Evolutionary conservation across 495 filamentous ascomycete species (phyloP), one percentile per base, ranked within the genome.

Genomic region (Neurospora africana): DNA sequence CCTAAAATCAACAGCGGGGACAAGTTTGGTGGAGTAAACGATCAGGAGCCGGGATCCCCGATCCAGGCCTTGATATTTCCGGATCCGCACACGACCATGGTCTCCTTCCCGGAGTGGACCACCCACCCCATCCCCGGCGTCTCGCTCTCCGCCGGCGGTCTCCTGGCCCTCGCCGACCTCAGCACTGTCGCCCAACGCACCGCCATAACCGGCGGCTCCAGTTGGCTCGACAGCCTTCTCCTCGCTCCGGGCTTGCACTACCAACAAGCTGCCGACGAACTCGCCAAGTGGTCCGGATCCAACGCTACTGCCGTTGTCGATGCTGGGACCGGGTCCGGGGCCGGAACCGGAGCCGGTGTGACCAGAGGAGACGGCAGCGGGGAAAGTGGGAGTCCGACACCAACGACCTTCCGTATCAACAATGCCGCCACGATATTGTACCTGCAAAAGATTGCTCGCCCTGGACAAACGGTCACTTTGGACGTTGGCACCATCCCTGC

Each of bases 181-280:
- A 77, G 82, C 15, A 86, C 84, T 6, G 82, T 87, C 21, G 82
- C 84, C 1, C 75, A 86, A 39, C 82, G 88, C 27, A 90, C 88
- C 5, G 84, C 82, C 19, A 80, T 88, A 36, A 85, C 83, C 4
- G 88, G 89, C 61, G 84, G 82, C 3, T 81, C 86, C 0, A 81
- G 80, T 6, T 83, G 83, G 75, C 76, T 87, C 0, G 89, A 90
- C 76, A 78, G 77, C 23, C 78, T 90, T 6, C 76, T 89, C 33
- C 81, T 90, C 0, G 87, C 85, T 19, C 89, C 89, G 0, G 88
- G 88, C 3, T 74, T 90, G 58, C 88, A 90, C 80, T 84, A 84
- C 68, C 87, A 90, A 73, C 88, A 90, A 74, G 76, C 81, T 5
- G 87, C 86, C n/a, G 85, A 84, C 17, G 79, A 81, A 35, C 75